Conservation (phyloP, 2,329 filamentous ascomycete species). For the Gaeumannomyces sp. region DNA sequence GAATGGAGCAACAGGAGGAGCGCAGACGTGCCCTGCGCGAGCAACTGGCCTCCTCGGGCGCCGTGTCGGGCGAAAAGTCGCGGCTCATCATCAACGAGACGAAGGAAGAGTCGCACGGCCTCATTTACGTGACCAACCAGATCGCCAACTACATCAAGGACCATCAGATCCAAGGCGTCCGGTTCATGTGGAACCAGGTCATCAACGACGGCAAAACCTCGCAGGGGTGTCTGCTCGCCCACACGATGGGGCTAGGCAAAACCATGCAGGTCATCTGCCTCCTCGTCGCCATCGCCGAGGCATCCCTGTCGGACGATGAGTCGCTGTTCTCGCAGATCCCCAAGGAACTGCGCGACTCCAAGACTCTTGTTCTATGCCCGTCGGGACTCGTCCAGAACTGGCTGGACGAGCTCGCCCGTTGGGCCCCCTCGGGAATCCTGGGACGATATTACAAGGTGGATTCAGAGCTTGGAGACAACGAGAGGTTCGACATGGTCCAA, state of each 20-base stretch:
- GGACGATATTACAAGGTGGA: conserved; percentile 53
- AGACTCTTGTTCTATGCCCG: conserved; percentile 70
- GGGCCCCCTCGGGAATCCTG: conserved; percentile 52
- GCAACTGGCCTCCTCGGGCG: conserved; percentile 37
- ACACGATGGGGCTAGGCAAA: conserved; percentile 90
- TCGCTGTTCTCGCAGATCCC: conserved; percentile 63
- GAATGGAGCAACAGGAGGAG: conserved; percentile 46
- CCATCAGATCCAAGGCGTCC: conserved; percentile 75
- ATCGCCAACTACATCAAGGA: conserved; percentile 65
- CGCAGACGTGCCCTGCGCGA: conserved; percentile 42
- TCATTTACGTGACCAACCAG: conserved; percentile 57
- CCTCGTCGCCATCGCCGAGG: conserved; percentile 66
- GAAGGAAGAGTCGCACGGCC: conserved; percentile 52
- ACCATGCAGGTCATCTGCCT: conserved; percentile 87
- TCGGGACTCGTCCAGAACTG: conserved; percentile 73
- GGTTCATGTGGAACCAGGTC: conserved; percentile 85
- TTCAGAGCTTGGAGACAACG: conserved; percentile 23
- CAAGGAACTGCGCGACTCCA: conserved; percentile 50
- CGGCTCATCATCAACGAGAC: conserved; percentile 61
- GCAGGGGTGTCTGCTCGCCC: conserved; percentile 76
- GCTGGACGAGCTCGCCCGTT: conserved; percentile 67
- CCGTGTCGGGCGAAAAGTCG: conserved; percentile 37
- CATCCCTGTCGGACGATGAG: conserved; percentile 52
- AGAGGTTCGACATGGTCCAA: conserved; percentile 41
- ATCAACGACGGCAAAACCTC: conserved; percentile 50